Conservation (phyloP, 441 rosid species). For the Syzygium syzygioides region DNA sequence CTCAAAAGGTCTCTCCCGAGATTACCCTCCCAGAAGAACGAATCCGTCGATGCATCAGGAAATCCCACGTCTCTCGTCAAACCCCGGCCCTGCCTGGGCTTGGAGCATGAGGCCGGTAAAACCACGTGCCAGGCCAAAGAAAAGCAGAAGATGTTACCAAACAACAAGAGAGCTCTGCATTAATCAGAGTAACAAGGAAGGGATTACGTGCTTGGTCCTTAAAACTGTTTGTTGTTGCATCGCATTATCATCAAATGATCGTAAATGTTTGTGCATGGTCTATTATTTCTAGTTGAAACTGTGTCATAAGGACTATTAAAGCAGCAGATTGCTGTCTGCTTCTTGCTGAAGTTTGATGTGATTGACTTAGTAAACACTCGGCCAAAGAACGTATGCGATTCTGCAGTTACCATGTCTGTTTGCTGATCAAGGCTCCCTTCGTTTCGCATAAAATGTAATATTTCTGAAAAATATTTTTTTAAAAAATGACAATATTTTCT, state of each 20-base stretch:
- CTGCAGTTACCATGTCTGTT: neutral
- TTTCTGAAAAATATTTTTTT: too few relatives aligned
- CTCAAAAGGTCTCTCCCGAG: neutral
- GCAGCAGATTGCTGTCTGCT: neutral
- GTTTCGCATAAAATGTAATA: too few relatives aligned
- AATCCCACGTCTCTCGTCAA: neutral
- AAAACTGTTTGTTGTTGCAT: neutral
- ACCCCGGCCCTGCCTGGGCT: neutral
- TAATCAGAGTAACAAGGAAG: neutral
- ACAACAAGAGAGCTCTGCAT: neutral
- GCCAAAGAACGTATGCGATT: neutral
- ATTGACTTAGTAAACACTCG: neutral
- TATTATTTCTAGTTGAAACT: neutral
- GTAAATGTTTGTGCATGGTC: neutral
- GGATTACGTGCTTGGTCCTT: neutral
- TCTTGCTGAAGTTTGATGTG: neutral
- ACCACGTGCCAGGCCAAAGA: neutral
- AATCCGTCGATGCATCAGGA: neutral
- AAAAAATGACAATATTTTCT: too few relatives aligned
- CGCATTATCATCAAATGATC: neutral
- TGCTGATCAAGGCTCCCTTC: neutral
- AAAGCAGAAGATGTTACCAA: neutral
- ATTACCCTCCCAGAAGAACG: neutral
- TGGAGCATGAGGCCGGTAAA: neutral
- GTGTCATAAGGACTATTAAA: neutral